A percentile compares a stretch with the other conserved stretches of the same genome.
Conservation (phyloP, 805 yeast species). For the Candida sakaeoensis region DNA sequence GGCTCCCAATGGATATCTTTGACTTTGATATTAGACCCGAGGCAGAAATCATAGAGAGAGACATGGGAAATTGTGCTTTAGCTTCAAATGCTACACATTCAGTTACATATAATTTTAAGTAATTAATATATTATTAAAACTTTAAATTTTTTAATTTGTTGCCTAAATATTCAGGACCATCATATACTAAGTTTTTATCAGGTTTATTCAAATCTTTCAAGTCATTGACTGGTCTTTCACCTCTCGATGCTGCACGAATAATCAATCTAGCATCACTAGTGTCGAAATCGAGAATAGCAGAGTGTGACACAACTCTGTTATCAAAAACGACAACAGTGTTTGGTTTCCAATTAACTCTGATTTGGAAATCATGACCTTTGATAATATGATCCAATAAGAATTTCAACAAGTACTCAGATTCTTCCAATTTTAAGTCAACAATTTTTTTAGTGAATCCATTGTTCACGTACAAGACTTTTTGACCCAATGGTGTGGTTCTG, state of each 20-base stretch:
- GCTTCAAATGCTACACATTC: constrained; percentile 15
- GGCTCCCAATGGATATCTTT: constrained; percentile 50
- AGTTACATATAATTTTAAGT: constrained; percentile 12
- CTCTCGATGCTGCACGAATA: constrained; percentile 36
- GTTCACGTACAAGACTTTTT: constrained; percentile 34
- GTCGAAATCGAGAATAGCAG: constrained; percentile 35
- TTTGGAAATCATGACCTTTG: constrained; percentile 34
- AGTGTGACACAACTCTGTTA: constrained; percentile 34
- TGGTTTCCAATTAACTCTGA: constrained; percentile 35
- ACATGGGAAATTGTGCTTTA: constrained; percentile 41
- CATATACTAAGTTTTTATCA: constrained; percentile 16
- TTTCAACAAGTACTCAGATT: constrained; percentile 29
- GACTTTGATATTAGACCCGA: constrained; percentile 46
- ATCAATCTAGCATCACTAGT: constrained; percentile 31
- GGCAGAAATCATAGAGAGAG: constrained; percentile 18
- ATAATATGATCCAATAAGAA: constrained; percentile 33
- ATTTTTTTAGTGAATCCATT: constrained; percentile 32
- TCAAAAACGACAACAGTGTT: constrained; percentile 39
- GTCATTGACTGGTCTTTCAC: constrained; percentile 35
- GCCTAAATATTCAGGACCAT: constrained; percentile 11
- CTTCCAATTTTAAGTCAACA: constrained; percentile 37
- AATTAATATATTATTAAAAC: background rate
- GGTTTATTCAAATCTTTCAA: constrained; percentile 33
- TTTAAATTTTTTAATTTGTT: constrained; percentile 4
- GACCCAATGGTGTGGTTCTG: constrained; percentile 37